Base-by-base conservation (phyloP, 2,329 filamentous ascomycete species). In the Phaeosphaeriaceae sp. region DNA sequence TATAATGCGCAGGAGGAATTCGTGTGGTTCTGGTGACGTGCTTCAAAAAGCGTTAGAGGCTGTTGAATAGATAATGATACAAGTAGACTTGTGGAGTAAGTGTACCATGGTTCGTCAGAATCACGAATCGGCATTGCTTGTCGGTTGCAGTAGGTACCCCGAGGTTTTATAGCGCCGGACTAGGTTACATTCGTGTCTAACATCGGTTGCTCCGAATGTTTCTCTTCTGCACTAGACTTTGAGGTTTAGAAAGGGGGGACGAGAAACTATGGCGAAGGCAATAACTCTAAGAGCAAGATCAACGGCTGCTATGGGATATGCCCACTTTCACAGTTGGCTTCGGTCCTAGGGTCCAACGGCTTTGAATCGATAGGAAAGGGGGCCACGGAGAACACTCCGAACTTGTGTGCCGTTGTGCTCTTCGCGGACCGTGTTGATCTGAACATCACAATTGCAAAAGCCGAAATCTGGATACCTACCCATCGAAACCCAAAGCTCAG, bases 321-420 rank as follows among this genome's bases (percentile, higher is more conserved):
- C 13, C 26, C 20, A 30, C 37, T 37, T 20, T n/a, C n/a, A n/a
- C n/a, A n/a, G n/a, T n/a, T 13, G 17, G 26, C 16, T 34, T 34
- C 40, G 42, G 42, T 45, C 42, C 42, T 34, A 45, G 34, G 23
- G 34, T 38, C 42, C 6, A 37, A 38, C 34, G 16, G 26, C 39
- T 23, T 39, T 21, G n/a, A 20, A 18, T 18, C 9, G 17, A 16
- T 13, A 16, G 6, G 7, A 16, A 40, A 40, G 29, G 41, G 32
- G 21, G 20, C 20, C 12, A 21, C 41, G 29, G 28, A 42, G 17
- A n/a, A 3, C 7, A 13, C 17, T 20, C 16, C 29, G 40, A 26
- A 21, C 6, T 5, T 18, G 32, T 45, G 15, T 20, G 17, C 30
- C n/a, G 35, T 38, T 11, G 34, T 32, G 33, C 34, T 20, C 37